A percentile compares a stretch with the other conserved stretches of the same genome.
phyloP scores from a whole-genome alignment of 441 rosid genomes.

The California macrophylla region DNA sequence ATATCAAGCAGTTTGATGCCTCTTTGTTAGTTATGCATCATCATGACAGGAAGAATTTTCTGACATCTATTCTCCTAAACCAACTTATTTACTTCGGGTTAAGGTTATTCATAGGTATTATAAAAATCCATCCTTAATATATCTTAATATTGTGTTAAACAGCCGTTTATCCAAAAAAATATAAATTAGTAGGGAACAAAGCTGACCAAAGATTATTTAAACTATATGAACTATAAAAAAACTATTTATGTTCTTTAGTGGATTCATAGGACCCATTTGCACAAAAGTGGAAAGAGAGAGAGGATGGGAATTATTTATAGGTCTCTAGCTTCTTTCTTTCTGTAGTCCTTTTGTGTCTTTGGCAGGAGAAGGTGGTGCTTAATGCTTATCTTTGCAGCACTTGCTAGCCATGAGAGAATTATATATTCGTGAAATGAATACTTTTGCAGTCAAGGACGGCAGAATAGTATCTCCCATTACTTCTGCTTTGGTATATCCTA shows the following conservation, averaged over 20 bases:
- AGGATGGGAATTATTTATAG: not conserved
- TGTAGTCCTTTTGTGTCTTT: not conserved
- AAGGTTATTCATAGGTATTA: not conserved
- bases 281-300: constrained; percentile 1
- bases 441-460: not conserved
- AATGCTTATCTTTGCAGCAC: constrained; percentile 8
- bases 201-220: constrained; percentile 3
- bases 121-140: not conserved
- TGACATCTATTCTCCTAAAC: not conserved
- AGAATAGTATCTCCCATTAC: not conserved
- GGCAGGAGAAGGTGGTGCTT: constrained; percentile 3
- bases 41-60: no score
- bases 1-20: not conserved
- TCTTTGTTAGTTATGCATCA: no score
- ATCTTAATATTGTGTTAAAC: not conserved
- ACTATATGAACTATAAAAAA: not conserved
- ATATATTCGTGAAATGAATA: not conserved
- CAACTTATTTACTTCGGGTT: not conserved
- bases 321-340: not conserved
- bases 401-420: constrained; percentile 4
- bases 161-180: not conserved
- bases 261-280: constrained; percentile 8
- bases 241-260: not conserved
- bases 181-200: not conserved
- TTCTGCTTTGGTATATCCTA: not conserved